phyloP scores from a whole-genome alignment of 306 rosid species.

The Amphicarpaea edgeworthii region DNA sequence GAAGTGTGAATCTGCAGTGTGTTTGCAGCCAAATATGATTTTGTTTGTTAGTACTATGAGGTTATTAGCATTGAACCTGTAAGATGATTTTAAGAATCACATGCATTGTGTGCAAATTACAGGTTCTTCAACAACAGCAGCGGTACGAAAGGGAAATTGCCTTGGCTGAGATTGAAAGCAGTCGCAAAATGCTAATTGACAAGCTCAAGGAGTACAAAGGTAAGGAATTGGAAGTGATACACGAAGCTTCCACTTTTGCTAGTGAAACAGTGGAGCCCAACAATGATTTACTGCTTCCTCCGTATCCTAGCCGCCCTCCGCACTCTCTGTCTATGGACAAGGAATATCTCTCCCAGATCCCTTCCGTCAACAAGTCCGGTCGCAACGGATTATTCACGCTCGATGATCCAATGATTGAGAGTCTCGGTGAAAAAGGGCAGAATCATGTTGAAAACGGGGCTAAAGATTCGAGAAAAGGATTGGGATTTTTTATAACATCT shows the following conservation, averaged over 20 bases:
- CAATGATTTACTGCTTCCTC: conserved; percentile 89
- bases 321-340: conserved; percentile 58
- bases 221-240: conserved; percentile 78
- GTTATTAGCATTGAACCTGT: conserved; percentile 15
- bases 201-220: conserved; percentile 87
- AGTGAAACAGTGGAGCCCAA: conserved; percentile 83
- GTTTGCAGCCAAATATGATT: conserved; percentile 10
- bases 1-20: too few relatives aligned
- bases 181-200: conserved; percentile 80
- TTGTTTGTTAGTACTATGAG: not conserved
- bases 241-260: conserved; percentile 89
- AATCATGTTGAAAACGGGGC: conserved; percentile 48
- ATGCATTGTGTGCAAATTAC: conserved; percentile 40
- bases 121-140: conserved; percentile 85
- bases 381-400: conserved; percentile 61
- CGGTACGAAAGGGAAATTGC: conserved; percentile 82
- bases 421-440: conserved; percentile 42
- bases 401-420: conserved; percentile 54
- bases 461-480: conserved; percentile 57
- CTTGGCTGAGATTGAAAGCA: conserved; percentile 84
- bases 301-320: conserved; percentile 79
- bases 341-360: conserved; percentile 53
- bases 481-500: conserved; percentile 55
- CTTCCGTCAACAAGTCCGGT: conserved; percentile 55
- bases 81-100: conserved; percentile 35